Evolutionary conservation across 179 eudicot genomes (phyloP).

Genomic region (Silene coronaria): DNA sequence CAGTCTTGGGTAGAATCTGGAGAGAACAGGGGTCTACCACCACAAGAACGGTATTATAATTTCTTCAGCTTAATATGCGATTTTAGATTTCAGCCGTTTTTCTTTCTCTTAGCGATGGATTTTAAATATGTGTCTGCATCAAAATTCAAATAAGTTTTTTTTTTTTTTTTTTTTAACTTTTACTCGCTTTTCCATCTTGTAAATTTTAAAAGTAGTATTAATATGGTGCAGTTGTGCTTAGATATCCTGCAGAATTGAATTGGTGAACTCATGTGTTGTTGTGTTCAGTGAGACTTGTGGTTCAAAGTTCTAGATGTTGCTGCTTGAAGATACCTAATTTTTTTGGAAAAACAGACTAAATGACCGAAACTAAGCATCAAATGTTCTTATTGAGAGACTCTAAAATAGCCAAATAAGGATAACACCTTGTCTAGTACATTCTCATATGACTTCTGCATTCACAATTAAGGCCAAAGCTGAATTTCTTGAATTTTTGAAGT

Average conservation of each 20-base stretch:
- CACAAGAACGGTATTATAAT: conserved; percentile 54
- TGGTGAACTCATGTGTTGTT: too few relatives aligned
- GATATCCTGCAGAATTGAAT: too few relatives aligned
- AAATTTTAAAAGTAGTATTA: background rate
- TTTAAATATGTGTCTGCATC: background rate
- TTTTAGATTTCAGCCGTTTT: background rate
- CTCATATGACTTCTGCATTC: background rate
- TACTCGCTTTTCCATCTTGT: background rate
- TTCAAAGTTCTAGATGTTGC: too few relatives aligned
- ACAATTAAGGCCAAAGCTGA: background rate
- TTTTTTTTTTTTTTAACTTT: too few relatives aligned
- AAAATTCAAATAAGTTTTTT: too few relatives aligned
- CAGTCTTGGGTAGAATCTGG: conserved; percentile 58
- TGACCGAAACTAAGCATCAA: too few relatives aligned
- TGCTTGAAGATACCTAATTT: too few relatives aligned
- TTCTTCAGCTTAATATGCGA: background rate
- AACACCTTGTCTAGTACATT: background rate
- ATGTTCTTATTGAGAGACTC: too few relatives aligned
- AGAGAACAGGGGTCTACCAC: conserved; percentile 55
- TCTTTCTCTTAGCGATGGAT: background rate
- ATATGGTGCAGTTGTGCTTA: background rate
- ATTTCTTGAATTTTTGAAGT: background rate
- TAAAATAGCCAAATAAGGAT: background rate
- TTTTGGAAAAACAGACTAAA: too few relatives aligned
- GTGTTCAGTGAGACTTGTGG: too few relatives aligned